Evolutionary conservation across 768 basidiomycete genomes (phyloP).

Genomic region (Xanthoconium purpureum): DNA sequence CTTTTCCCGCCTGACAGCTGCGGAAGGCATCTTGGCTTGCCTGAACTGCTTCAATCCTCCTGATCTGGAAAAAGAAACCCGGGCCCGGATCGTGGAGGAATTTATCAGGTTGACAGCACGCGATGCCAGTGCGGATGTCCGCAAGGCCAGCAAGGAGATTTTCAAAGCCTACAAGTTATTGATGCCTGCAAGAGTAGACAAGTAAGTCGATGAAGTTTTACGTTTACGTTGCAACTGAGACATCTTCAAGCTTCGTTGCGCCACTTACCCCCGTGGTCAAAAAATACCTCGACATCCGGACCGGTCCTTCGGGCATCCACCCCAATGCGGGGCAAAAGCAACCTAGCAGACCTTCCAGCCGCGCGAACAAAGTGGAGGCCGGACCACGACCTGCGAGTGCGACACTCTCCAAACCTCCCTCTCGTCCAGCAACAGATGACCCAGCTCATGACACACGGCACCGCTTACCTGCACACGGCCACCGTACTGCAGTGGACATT

Average conservation of each 20-base stretch:
- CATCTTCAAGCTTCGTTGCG: slow-evolving; percentile 54
- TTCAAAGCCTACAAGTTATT: slow-evolving; percentile 75
- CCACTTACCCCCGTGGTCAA: slow-evolving; percentile 75
- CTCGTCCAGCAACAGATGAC: slow-evolving; percentile 3
- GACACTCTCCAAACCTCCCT: slow-evolving; percentile 9
- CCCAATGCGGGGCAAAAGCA: slow-evolving; percentile 16
- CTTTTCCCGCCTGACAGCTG: slow-evolving; percentile 59
- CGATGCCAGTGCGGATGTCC: slow-evolving; percentile 74
- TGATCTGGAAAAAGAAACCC: slow-evolving; percentile 66
- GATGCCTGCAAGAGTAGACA: slow-evolving; percentile 64
- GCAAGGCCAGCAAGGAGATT: slow-evolving; percentile 64
- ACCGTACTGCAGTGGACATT: neutral
- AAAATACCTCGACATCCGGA: slow-evolving; percentile 64
- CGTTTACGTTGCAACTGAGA: slow-evolving; percentile 7
- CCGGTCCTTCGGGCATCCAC: neutral
- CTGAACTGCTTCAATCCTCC: slow-evolving; percentile 78
- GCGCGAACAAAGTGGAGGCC: slow-evolving; percentile 13
- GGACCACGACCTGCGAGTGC: slow-evolving; percentile 10
- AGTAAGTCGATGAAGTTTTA: slow-evolving; percentile 39
- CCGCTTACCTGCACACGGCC: slow-evolving; percentile 1
- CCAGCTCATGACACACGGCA: slow-evolving; percentile 3
- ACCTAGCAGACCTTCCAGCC: slow-evolving; percentile 24
- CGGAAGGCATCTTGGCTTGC: slow-evolving; percentile 62
- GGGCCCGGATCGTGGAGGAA: slow-evolving; percentile 64
- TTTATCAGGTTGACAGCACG: slow-evolving; percentile 64